Percentiles rank a stretch among this genome's conserved stretches.
Evolutionary conservation across 345 rosid species (phyloP).

Genomic region (Arabidopsis thaliana): TAIR10.1 NC_003071.7:17813001-17813500

Average conservation of each 20-base stretch:
- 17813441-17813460: constrained; percentile 18
- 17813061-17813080: constrained; percentile 6
- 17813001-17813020: constrained; percentile 24
- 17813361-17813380: constrained; percentile 5
- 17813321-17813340: constrained; percentile 84
- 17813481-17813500: constrained; percentile 72
- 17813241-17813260: constrained; percentile 88
- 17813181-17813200: constrained; percentile 84
- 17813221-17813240: constrained; percentile 95
- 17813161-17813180: constrained; percentile 93
- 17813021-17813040: neutral
- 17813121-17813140: constrained; percentile 88
- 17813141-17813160: constrained; percentile 98
- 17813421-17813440: neutral
- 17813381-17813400: neutral
- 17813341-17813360: neutral
- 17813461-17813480: neutral
- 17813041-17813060: constrained; percentile 6
- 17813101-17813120: constrained; percentile 86
- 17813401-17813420: neutral
- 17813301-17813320: constrained; percentile 99
- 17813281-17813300: constrained; percentile 99
- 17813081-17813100: constrained; percentile 99
- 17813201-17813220: constrained; percentile 95
- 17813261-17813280: constrained; percentile 99